Base-by-base conservation (phyloP, 305 asterid genomes). In the Solanum aculeatissimum region DNA sequence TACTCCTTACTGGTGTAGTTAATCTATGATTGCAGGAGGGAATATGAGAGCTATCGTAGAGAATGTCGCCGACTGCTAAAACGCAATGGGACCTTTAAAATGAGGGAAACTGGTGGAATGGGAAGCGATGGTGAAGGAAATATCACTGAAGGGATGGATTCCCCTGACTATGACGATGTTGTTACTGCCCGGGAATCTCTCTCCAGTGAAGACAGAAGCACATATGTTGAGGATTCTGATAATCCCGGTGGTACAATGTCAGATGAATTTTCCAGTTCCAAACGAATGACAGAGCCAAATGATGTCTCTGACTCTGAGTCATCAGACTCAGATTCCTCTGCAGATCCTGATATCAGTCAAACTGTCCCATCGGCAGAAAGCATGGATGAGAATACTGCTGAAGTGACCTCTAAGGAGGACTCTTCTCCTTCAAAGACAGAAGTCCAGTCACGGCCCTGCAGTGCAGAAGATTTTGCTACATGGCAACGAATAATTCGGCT, bases 141-240 rank as follows among this genome's bases (percentile, higher is more conserved):
- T 86, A 87, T 89, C 80, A 84, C 88, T 16, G 92, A 85, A 81
- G 93, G 92, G 80, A 84, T 86, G n/a, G 90, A 90, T 84, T 93
- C 98, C 57, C 93, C 97, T 1, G 90, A 83, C 88, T 93, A 95
- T 49, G 97, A 92, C 74, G 97, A 93, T 84, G 92, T 91, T 40
- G 97, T 90, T 83, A 93, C 95, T 58, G 94, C 99, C 85, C 87
- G 95, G 83, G 97, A 95, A 87, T 92, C 97, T 77, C 97, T 95
- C 84, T 95, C 99, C 23, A 92, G 97, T 69, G 98, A 92, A 86
- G 98, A 92, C 84, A 89, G 88, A 78, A 87, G 88, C 84, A 86
- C 85, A 51, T 87, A 87, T 80, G 77, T 86, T 0, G 92, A 93
- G 82, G 90, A 89, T 60, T 88, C 92, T 10, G 90, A 91, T 83